These are phyloP conservation scores for Xylariaceae sp. DNA, from an alignment of 2,329 filamentous ascomycete species.

Conservation along the genomic window DNA sequence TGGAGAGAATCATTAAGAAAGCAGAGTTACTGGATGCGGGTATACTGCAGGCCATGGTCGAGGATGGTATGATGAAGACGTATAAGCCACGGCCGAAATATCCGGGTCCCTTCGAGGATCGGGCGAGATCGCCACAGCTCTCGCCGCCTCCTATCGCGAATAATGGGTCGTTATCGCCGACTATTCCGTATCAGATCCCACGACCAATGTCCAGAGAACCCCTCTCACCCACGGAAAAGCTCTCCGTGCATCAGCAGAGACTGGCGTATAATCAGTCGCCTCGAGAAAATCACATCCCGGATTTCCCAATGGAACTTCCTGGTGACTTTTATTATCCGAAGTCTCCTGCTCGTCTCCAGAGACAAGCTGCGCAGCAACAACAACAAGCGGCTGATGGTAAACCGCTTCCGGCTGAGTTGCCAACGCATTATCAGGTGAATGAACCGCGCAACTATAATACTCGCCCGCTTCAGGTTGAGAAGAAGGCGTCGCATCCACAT, in stretches of 20 bases:
- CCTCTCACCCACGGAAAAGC: constrained; percentile 29
- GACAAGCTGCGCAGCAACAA: constrained; percentile 20
- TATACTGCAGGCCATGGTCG: constrained; percentile 61
- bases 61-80: constrained; percentile 58
- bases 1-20: constrained; percentile 64
- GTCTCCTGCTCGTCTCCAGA: constrained; percentile 29
- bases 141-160: constrained; percentile 18
- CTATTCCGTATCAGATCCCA: constrained; percentile 38
- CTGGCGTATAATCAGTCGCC: constrained; percentile 15
- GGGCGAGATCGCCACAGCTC: constrained; percentile 26
- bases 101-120: constrained; percentile 21
- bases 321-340: constrained; percentile 44
- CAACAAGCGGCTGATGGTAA: constrained; percentile 40
- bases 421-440: constrained; percentile 43
- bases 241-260: constrained; percentile 30
- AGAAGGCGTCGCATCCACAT: constrained; percentile 15
- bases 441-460: constrained; percentile 37
- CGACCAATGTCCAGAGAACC: constrained; percentile 35
- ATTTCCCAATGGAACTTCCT: constrained; percentile 36
- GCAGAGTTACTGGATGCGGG: constrained; percentile 64
- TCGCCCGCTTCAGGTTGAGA: background rate
- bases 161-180: constrained; percentile 30
- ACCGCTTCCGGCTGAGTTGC: constrained; percentile 39
- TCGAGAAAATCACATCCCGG: constrained; percentile 9
- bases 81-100: constrained; percentile 46